Conservation (phyloP, 2,329 filamentous ascomycete genomes). For the Trichoderma breve region DNA sequence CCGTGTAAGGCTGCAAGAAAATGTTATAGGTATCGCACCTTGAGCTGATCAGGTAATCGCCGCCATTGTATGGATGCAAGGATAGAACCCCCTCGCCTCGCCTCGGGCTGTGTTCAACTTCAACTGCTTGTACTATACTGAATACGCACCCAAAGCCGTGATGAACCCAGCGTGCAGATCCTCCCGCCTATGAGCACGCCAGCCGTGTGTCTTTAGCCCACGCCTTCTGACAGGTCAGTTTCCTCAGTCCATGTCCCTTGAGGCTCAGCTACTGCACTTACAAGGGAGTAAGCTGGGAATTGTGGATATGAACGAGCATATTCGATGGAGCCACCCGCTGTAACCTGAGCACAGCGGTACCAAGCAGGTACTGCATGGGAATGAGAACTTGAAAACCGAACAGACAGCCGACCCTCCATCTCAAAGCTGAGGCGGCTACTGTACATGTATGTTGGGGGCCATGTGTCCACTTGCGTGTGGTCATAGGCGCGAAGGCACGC, state of each 20-base stretch:
- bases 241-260: neutral
- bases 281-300: neutral
- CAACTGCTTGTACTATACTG: neutral
- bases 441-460: neutral
- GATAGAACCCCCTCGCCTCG: neutral
- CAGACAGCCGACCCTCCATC: neutral
- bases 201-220: neutral
- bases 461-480: neutral
- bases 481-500: neutral
- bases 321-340: neutral
- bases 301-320: neutral
- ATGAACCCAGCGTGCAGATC: neutral
- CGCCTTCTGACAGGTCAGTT: neutral
- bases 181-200: neutral
- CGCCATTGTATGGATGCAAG: neutral
- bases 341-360: neutral
- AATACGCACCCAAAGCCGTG: neutral
- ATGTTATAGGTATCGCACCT: neutral
- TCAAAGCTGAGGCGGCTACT: conserved; percentile 5
- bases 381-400: neutral
- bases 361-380: neutral
- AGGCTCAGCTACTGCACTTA: neutral
- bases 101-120: neutral
- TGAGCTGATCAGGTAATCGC: neutral
- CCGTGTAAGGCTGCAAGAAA: neutral